phyloP scores from a whole-genome alignment of 2,329 filamentous ascomycete genomes.

The Pyrenophora tritici-repentis region DNA sequence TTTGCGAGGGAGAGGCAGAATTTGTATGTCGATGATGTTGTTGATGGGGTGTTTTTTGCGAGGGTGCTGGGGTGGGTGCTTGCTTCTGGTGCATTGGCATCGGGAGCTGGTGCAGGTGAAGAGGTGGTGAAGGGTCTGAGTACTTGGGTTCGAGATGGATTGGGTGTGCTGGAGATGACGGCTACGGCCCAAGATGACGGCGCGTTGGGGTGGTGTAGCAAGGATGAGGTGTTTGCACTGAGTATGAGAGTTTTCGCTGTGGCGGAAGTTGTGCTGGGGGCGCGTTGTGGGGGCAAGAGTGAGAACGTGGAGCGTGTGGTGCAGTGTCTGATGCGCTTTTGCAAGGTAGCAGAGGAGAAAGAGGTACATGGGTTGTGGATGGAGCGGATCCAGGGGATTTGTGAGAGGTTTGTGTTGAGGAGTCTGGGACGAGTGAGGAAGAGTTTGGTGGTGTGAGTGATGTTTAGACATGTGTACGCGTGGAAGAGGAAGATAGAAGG shows the following conservation, averaged over 20 bases:
- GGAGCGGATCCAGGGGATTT: constrained; percentile 41
- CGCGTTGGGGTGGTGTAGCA: constrained; percentile 73
- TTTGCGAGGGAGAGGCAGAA: constrained; percentile 94
- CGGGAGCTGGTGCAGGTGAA: too few species aligned
- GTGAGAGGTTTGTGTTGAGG: constrained; percentile 27
- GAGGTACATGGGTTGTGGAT: constrained; percentile 47
- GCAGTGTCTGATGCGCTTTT: constrained; percentile 32
- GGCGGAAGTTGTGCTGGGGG: constrained; percentile 47
- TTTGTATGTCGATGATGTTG: constrained; percentile 82
- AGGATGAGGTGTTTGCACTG: constrained; percentile 68
- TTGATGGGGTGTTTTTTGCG: constrained; percentile 62
- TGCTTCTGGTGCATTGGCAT: too few species aligned
- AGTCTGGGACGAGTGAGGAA: constrained; percentile 11
- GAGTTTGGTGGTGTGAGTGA: not conserved
- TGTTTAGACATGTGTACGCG: not conserved
- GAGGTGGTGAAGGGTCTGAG: constrained; percentile 20
- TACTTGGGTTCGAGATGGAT: constrained; percentile 58
- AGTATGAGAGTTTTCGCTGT: constrained; percentile 54
- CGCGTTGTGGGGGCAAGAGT: constrained; percentile 22
- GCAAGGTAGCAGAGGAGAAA: constrained; percentile 21
- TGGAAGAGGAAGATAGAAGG: too few species aligned
- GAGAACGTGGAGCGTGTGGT: constrained; percentile 24
- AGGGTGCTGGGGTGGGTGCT: too few species aligned
- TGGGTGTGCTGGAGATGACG: constrained; percentile 51
- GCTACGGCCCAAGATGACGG: constrained; percentile 59